Base-by-base conservation (phyloP, 2,329 filamentous ascomycete genomes). In the Penicillium concentricum region DNA sequence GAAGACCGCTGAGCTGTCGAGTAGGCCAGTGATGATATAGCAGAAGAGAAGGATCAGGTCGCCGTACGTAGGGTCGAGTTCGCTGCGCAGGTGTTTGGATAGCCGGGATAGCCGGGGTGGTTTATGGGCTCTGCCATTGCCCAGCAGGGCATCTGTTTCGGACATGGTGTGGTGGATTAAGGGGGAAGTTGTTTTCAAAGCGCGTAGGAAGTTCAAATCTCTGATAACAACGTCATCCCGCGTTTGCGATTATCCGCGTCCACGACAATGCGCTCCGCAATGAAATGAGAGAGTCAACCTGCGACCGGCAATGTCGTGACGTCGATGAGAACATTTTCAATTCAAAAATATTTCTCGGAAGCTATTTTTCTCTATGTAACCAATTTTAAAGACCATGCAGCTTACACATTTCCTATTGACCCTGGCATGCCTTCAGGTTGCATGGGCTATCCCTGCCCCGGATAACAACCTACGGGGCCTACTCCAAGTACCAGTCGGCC, bases 1-100 rank as follows among this genome's bases (percentile, higher is more conserved):
- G 56, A 86, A 87, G 45, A 90, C 88, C 2, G 88, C 86, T 2
- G 88, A 86, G 73, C 87, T 90, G 74, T 93, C 90, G 8, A 91
- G 81, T 12, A 93, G 78, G 4, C 90, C 90, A 0, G 90, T 92
- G 69, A 92, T 87, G 61, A 90, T 76, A 70, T 92, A 92, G 74
- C 88, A 91, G 28, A 84, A 76, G 4, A 93, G 77, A 38, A 93
- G 79, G 20, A 91, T 77, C 1, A 89, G 61, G 67, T 93, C 89
- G 15, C 86, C 84, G 80, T 85, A 82, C 43, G 82, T 79, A 28
- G 85, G 84, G 57, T 78, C 79, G 53, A 91, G 77, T 54, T 88
- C 79, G 38, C 58, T 38, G 13, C 41, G 54, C 2, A 64, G 22
- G 51, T 63, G 48, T 42, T 52, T 54, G 1, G 54, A 46, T 1